Evolutionary conservation across 257 asterid species (phyloP), one percentile per base, ranked within the genome.

Genomic region (Solanum sitiens): DNA sequence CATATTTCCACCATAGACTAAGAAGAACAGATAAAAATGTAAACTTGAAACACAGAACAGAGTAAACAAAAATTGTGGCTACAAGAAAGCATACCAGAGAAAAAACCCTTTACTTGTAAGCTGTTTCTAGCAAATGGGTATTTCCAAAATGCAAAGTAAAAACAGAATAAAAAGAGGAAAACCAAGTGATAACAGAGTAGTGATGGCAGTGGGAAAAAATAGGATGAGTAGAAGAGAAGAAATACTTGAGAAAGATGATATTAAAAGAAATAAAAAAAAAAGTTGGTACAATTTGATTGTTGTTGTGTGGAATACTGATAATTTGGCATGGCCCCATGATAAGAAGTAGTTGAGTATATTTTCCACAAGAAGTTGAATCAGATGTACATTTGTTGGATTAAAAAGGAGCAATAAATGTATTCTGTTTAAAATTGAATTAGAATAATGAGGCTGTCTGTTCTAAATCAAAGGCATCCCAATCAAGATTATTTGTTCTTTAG

Each of bases 171-270:
- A 85, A 35, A 87, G 84, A 87, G 71, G 82, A 73, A 39, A 86
- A 47, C 4, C 87, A 47, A 83, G 83, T 63, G 92, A 59, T 63
- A 91, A 61, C 85, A 77, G 88, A 84, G 91, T 86, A 87, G 73
- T 71, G 74, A 89, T 85, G 45, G 59, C 73, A 89, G 88, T 71
- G 89, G 86, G 86, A 47, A 83, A 59, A 85, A 83, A 73, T 63
- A 89, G 90, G 90, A 83, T 87, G 96, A 92, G 95, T 92, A 88
- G 89, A 92, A 92, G 73, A 88, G 93, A 93, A 92, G 94, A 90
- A 92, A 93, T 77, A 86, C 93, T 90, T 92, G 92, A 88, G 86
- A 82, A 47, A 87, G 90, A 91, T 87, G 92, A 90, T 84, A 88
- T 87, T 80, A 84, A 88, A 86, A 65, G 86, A 73, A 56, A 65